phyloP scores from a whole-genome alignment of 768 basidiomycete genomes.

The Leccinum subgranulosum region DNA sequence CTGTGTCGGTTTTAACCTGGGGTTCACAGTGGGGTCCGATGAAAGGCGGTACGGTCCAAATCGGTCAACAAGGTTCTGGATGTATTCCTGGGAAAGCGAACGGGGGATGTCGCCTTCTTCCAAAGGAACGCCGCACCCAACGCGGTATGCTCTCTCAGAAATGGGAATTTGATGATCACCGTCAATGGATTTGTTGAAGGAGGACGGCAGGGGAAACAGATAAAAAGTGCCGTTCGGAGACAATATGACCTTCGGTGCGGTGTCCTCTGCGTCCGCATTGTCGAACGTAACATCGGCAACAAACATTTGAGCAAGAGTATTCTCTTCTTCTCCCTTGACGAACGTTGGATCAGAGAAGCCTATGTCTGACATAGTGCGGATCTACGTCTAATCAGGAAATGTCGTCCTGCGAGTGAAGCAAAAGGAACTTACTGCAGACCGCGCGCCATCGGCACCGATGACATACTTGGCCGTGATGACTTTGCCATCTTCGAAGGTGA shows the following conservation, averaged over 20 bases:
- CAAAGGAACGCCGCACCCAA: slow-evolving; percentile 39
- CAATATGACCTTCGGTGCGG: slow-evolving; percentile 19
- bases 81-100: slow-evolving; percentile 37
- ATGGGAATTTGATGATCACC: slow-evolving; percentile 2
- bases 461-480: slow-evolving; percentile 44
- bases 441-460: slow-evolving; percentile 50
- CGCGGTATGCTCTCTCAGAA: slow-evolving; percentile 33
- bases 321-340: slow-evolving; percentile 20
- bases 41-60: slow-evolving; percentile 35
- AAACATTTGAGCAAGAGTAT: slow-evolving; percentile 37
- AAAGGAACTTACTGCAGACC: slow-evolving; percentile 38
- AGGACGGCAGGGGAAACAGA: slow-evolving; percentile 33
- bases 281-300: slow-evolving; percentile 46
- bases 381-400: slow-evolving; percentile 23
- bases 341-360: slow-evolving; percentile 43
- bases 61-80: slow-evolving; percentile 42
- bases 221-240: slow-evolving; percentile 34
- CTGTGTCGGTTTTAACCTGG: slow-evolving; percentile 22
- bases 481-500: slow-evolving; percentile 46
- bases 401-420: background rate
- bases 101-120: slow-evolving; percentile 33
- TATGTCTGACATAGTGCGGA: slow-evolving; percentile 41
- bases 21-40: slow-evolving; percentile 35
- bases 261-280: background rate
- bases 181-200: slow-evolving; percentile 17